Conservation (phyloP, 805 yeast genomes). For the Wickerhamomyces queroliae region DNA sequence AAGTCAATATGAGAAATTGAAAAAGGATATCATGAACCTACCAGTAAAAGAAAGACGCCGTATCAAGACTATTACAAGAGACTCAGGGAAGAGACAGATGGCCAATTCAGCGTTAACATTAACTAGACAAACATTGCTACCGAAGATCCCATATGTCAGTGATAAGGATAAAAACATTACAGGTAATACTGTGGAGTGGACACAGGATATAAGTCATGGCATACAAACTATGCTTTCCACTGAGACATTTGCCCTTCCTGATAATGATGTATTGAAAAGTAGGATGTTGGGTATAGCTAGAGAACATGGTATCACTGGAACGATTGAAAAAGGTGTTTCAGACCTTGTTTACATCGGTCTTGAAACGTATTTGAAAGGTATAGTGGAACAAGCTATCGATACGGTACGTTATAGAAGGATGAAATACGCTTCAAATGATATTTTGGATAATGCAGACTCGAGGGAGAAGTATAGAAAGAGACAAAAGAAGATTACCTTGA, state of each 20-base stretch:
- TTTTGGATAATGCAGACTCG: not conserved
- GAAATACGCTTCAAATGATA: conserved; percentile 31
- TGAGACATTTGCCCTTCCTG: conserved; percentile 80
- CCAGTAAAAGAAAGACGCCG: conserved; percentile 82
- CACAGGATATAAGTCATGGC: conserved; percentile 86
- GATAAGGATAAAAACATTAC: conserved; percentile 22
- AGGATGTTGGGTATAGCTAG: conserved; percentile 79
- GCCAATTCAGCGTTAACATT: conserved; percentile 62
- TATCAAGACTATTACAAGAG: conserved; percentile 76
- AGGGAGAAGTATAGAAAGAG: conserved; percentile 1
- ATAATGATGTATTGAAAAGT: conserved; percentile 56
- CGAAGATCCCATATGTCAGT: conserved; percentile 73
- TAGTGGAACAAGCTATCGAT: conserved; percentile 72
- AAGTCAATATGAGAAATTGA: conserved; percentile 74
- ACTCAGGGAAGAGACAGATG: conserved; percentile 73
- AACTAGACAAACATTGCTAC: conserved; percentile 54
- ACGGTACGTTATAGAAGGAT: conserved; percentile 56
- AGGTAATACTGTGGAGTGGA: conserved; percentile 68
- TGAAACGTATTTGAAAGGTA: conserved; percentile 69
- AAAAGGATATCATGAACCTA: conserved; percentile 79
- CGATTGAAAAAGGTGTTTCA: conserved; percentile 69
- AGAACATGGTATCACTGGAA: conserved; percentile 85
- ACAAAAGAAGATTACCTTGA: conserved; percentile 36
- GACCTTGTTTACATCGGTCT: conserved; percentile 76
- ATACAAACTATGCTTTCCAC: conserved; percentile 75